These are phyloP conservation scores for Paecilomyces sp. DNA, from an alignment of 2,329 filamentous ascomycete species.

Conservation along the genomic window DNA sequence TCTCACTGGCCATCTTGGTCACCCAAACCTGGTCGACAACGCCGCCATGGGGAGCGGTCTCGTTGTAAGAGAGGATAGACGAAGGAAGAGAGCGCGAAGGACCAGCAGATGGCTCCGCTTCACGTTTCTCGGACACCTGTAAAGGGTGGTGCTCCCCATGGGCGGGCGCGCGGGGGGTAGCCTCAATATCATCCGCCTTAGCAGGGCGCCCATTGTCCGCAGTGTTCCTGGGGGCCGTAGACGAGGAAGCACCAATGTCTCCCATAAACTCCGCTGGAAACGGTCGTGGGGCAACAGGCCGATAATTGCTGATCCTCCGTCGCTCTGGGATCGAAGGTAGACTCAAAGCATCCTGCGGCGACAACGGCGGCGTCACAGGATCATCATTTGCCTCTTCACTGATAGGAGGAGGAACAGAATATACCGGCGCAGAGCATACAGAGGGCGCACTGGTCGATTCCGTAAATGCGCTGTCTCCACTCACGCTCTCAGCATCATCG, in stretches of 20 bases:
- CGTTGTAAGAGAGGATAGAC: conserved; percentile 27
- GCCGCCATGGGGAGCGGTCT: conserved; percentile 20
- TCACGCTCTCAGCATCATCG: conserved; percentile 34
- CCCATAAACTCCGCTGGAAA: conserved; percentile 12
- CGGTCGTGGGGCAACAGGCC: conserved; percentile 15
- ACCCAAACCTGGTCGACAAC: conserved; percentile 42
- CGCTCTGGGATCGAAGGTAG: conserved; percentile 28
- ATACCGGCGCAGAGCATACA: conserved; percentile 44
- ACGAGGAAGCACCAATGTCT: conserved; percentile 14
- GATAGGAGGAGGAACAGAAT: conserved; percentile 50
- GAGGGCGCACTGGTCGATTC: conserved; percentile 39
- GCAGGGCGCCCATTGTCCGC: conserved; percentile 5
- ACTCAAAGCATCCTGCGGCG: conserved; percentile 31
- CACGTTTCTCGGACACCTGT: conserved; percentile 18
- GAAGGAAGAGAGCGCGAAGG: conserved; percentile 22
- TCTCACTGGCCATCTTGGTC: conserved; percentile 78
- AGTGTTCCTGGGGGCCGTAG: conserved; percentile 12
- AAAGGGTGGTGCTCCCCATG: conserved; percentile 9
- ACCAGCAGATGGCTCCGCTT: conserved; percentile 17
- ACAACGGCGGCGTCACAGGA: conserved; percentile 45
- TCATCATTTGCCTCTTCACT: conserved; percentile 55
- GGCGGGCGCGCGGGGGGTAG: conserved; percentile 25
- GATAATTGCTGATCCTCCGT: conserved; percentile 16
- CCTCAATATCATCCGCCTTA: conserved; percentile 19
- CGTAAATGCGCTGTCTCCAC: conserved; percentile 34